Base-by-base conservation (phyloP, 2,329 filamentous ascomycete genomes). In the Pestalotiopsis sp. region DNA sequence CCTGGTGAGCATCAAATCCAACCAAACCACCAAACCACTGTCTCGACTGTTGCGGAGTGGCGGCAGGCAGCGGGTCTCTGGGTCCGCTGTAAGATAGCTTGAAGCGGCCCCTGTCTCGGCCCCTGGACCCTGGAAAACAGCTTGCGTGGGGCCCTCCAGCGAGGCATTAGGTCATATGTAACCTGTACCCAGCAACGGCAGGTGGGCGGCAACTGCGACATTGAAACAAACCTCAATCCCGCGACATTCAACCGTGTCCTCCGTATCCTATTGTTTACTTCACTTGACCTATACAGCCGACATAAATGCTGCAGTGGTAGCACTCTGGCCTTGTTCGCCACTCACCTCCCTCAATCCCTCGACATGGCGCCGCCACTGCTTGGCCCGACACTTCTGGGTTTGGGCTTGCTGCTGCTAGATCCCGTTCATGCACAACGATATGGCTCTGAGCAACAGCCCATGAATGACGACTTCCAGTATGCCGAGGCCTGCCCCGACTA, bases 401-500 rank as follows among this genome's bases (percentile, higher is more conserved):
- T 25, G 20, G 27, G 27, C 27, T 56, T 65, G 63, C 63, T 65
- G 60, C 12, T 64, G 56, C 52, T 66, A 27, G 52, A 60, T 17
- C 13, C 56, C 13, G 36, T 49, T 17, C 17, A 12, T n/a, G 66
- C 66, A 36, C 58, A 61, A 39, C 39, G 31, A 25, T 63, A 61
- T 41, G 66, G 57, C 38, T 59, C 57, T 7, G 66, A 56, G 12
- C 66, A 67, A 41, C 57, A 67, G 41, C 66, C 58, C 14, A 17
- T 67, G 36, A 62, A 31, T 13, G 70, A 64, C 45, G 77, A 79
- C 63, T 75, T 78, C 45, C 59, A 61, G 4, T 78, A 77, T 64
- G 66, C 73, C 60, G 76, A 81, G 69, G 88, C 86, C 58, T 92
- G 90, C 78, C 90, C 90, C 6, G 89, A 92, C 73, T 92, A 92